Base-by-base conservation (phyloP, 345 rosid species). In the Euphorbia pulcherrima region DNA sequence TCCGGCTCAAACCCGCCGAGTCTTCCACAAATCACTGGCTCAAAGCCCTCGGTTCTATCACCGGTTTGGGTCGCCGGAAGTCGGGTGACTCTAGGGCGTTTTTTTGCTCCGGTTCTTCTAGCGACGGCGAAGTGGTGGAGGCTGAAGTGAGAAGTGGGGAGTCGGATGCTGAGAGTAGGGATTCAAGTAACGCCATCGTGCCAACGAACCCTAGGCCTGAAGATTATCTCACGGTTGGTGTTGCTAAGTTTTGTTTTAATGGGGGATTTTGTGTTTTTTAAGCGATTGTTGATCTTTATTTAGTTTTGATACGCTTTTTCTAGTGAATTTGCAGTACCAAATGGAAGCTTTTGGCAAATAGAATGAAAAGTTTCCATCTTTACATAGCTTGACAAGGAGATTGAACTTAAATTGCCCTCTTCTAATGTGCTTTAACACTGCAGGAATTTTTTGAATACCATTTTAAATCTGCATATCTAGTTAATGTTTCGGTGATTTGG, bases 201-300 rank as follows among this genome's bases (percentile, higher is more conserved):
- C 73, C 97, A 0, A 85, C 94, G 28, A 72, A 77, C 46, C 96
- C 96, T 39, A 82, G 90, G 30, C 97, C 88, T 0, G 97, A 95
- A 72, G 99, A 95, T 81, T 95, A 87, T 75, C 82, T 87, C 60
- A 84, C 90, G 90, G 99, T 95, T 62, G 26, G 88, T 68, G 29
- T 16, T 28, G 21, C 26, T 39, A 61, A 57, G 46, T 12, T 7
- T 44, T 47, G 5, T 46, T 5, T 11, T 62, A 48, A 28, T 70
- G 72, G 11, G 6, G 62, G 28, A 18, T 21, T 27, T 40, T 69
- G 40, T 23, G 64, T 30, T 47, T 26, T 41, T 39, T 66, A n/a
- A 57, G 27, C 13, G 41, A 1, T 52, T 41, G 14, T 41, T n/a
- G 57, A 29, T 24, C 37, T 48, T 21, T 47, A 0, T 64, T 52